Conservation (phyloP, 768 basidiomycete species). For the Rhizopogon roseolus region DNA sequence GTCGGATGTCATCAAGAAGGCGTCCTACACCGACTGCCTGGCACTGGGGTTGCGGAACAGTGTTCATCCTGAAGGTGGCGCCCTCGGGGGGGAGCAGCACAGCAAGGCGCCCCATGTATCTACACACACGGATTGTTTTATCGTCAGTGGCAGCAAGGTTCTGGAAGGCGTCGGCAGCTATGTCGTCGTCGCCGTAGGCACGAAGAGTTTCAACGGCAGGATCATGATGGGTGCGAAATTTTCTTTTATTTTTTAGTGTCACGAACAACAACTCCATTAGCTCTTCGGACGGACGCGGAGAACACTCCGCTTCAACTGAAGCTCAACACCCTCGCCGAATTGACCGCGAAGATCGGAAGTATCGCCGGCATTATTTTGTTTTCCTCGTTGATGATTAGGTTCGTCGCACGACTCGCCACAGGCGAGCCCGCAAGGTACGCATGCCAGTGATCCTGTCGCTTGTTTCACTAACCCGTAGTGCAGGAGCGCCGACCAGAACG, state of each 20-base stretch:
- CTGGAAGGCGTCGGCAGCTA: slow-evolving; percentile 92
- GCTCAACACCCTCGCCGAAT: slow-evolving; percentile 88
- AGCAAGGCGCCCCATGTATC: no score
- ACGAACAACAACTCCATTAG: slow-evolving; percentile 34
- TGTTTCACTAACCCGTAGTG: neutral
- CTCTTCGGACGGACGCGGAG: slow-evolving; percentile 81
- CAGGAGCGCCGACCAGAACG: slow-evolving; percentile 76
- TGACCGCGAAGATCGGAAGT: slow-evolving; percentile 90
- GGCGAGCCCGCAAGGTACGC: slow-evolving; percentile 51
- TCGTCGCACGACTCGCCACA: slow-evolving; percentile 82
- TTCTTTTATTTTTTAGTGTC: neutral
- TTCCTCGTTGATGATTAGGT: slow-evolving; percentile 82
- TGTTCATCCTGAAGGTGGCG: slow-evolving; percentile 14
- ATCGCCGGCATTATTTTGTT: slow-evolving; percentile 82
- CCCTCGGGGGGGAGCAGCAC: slow-evolving; percentile 19
- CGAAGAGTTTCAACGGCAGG: slow-evolving; percentile 90
- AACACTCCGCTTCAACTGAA: slow-evolving; percentile 93
- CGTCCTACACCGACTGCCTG: slow-evolving; percentile 70
- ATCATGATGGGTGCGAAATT: slow-evolving; percentile 87
- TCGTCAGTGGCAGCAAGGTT: slow-evolving; percentile 90
- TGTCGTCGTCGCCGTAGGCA: slow-evolving; percentile 89
- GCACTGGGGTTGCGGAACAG: slow-evolving; percentile 34
- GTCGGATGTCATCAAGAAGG: slow-evolving; percentile 91
- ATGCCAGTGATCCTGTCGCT: neutral
- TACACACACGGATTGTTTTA: slow-evolving; percentile 83